Percentiles rank a stretch among this genome's conserved stretches.
phyloP scores from a whole-genome alignment of 257 asterid species.

The Linaria vulgaris region DNA sequence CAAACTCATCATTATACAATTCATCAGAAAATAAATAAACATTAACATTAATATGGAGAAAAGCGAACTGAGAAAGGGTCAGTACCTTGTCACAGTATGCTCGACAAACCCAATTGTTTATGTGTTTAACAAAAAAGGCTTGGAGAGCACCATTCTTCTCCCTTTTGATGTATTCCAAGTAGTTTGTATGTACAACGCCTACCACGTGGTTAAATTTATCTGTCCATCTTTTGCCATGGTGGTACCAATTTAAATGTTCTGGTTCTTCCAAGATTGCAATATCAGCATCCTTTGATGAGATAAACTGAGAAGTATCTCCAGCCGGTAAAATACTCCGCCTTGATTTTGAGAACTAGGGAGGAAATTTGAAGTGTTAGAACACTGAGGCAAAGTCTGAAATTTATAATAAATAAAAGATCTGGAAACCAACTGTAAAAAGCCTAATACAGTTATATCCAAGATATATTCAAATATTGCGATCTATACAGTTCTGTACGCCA shows the following conservation, averaged over 20 bases:
- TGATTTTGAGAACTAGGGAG: conserved; percentile 67
- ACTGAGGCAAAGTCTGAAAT: too few species aligned
- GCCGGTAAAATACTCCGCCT: conserved; percentile 96
- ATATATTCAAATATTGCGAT: too few species aligned
- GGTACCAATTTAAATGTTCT: conserved; percentile 98
- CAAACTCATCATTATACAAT: neutral
- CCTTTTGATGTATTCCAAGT: conserved; percentile 97
- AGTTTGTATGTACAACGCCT: conserved; percentile 93
- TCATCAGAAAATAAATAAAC: neutral
- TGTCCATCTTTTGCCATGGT: conserved; percentile 99
- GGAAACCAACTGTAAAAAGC: too few species aligned
- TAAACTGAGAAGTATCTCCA: conserved; percentile 90
- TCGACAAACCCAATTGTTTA: conserved; percentile 87
- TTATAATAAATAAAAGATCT: conserved; percentile 17
- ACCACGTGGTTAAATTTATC: conserved; percentile 98
- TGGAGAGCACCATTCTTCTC: conserved; percentile 96
- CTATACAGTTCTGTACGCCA: conserved; percentile 8
- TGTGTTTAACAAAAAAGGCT: conserved; percentile 89
- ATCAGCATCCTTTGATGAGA: conserved; percentile 91
- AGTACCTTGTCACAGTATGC: conserved; percentile 93
- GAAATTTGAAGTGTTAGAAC: conserved; percentile 13
- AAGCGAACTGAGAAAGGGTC: conserved; percentile 11
- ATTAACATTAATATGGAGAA: neutral
- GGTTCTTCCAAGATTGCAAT: conserved; percentile 99
- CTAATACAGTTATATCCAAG: neutral